A percentile compares a stretch with the other conserved stretches of the same genome.
These are phyloP conservation scores for Polychytrium aggregatum DNA, from an alignment of 192 early-diverging fungal genomes.

Conservation along the genomic window DNA sequence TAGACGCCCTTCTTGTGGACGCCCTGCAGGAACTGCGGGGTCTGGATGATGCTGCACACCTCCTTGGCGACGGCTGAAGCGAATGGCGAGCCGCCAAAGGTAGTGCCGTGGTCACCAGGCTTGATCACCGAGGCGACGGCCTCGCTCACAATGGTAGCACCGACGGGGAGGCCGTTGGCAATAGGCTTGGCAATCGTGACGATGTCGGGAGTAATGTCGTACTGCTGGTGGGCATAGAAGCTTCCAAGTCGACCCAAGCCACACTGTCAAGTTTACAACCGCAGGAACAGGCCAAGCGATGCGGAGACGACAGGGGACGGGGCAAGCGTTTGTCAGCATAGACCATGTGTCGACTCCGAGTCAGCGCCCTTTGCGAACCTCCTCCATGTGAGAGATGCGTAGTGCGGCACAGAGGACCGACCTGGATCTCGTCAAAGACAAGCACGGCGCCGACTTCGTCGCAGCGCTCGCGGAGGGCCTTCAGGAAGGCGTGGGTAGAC, in stretches of 20 bases:
- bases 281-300: conserved; percentile 2
- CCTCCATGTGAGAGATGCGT: no score
- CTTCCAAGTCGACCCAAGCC: conserved; percentile 83
- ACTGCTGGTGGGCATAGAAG: conserved; percentile 76
- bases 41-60: conserved; percentile 59
- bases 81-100: conserved; percentile 92
- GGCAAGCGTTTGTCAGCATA: neutral
- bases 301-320: neutral
- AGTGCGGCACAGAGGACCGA: conserved; percentile 20
- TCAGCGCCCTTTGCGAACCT: no score
- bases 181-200: conserved; percentile 94
- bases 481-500: conserved; percentile 64
- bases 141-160: conserved; percentile 71
- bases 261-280: conserved; percentile 51
- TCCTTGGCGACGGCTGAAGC: conserved; percentile 73
- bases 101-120: conserved; percentile 93
- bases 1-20: conserved; percentile 55
- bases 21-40: conserved; percentile 59
- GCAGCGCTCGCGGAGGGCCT: conserved; percentile 64
- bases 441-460: conserved; percentile 78
- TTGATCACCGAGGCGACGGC: conserved; percentile 72
- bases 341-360: conserved; percentile 1
- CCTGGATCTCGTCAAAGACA: conserved; percentile 95
- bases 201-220: conserved; percentile 72
- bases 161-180: conserved; percentile 93